phyloP scores from a whole-genome alignment of 1,139 yeast species.

The Zygosaccharomyces sapae region DNA sequence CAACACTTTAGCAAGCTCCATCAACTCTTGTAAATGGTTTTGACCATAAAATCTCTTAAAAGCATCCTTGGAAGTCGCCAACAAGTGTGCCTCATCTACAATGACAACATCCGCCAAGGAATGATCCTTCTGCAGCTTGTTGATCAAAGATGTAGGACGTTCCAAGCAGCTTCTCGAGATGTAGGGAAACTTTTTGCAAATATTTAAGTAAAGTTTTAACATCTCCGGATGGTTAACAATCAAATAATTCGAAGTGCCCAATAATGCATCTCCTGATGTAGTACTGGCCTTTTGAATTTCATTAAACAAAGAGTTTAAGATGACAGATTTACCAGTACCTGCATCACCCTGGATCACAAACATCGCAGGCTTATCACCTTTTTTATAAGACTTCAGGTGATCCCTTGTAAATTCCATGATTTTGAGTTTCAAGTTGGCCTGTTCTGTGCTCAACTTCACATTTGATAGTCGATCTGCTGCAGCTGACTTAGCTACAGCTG shows the following conservation, averaged over 20 bases:
- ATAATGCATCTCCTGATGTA: slow-evolving; percentile 19
- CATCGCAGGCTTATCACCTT: slow-evolving; percentile 30
- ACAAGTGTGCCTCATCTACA: slow-evolving; percentile 43
- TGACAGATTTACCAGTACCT: slow-evolving; percentile 58
- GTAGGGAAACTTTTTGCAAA: slow-evolving; percentile 37
- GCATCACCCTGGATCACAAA: slow-evolving; percentile 49
- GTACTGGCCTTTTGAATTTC: slow-evolving; percentile 37
- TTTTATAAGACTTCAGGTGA: slow-evolving; percentile 20
- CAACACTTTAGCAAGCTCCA: slow-evolving; percentile 37
- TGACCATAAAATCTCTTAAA: slow-evolving; percentile 41
- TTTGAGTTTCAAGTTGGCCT: slow-evolving; percentile 28
- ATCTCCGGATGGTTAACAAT: slow-evolving; percentile 45
- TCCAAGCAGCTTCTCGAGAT: slow-evolving; percentile 38
- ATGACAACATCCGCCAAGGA: slow-evolving; percentile 37
- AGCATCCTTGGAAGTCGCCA: slow-evolving; percentile 42
- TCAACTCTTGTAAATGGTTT: slow-evolving; percentile 40
- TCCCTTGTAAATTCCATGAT: slow-evolving; percentile 33
- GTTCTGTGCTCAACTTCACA: slow-evolving; percentile 38
- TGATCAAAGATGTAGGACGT: slow-evolving; percentile 42
- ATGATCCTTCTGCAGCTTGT: slow-evolving; percentile 29
- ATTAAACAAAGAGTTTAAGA: slow-evolving; percentile 74
- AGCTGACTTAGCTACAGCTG: slow-evolving; percentile 11
- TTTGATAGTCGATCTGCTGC: slow-evolving; percentile 38
- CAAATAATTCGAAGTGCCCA: slow-evolving; percentile 36
- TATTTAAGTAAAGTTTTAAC: slow-evolving; percentile 41